A percentile compares a stretch with the other conserved stretches of the same genome.
Evolutionary conservation across 257 asterid genomes (phyloP).

Genomic region (Henckelia pumila): DNA sequence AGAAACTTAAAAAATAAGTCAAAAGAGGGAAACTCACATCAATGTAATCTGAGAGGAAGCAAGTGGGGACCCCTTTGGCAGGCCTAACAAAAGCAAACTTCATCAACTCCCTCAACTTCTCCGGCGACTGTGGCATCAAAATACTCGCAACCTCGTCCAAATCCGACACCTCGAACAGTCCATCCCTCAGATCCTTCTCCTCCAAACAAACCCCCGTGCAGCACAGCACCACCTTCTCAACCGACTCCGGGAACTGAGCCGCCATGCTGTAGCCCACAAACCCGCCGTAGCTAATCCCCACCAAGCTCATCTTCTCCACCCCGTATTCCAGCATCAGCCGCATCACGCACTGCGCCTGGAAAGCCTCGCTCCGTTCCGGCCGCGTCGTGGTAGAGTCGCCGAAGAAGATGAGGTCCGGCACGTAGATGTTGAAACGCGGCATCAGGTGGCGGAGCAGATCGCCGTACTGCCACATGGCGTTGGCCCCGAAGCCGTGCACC

Average conservation of each 20-base stretch:
- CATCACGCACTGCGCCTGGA: slow-evolving; percentile 81
- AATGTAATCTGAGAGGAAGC: slow-evolving; percentile 79
- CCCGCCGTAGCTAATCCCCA: slow-evolving; percentile 92
- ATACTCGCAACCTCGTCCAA: slow-evolving; percentile 73
- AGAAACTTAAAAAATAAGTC: no score
- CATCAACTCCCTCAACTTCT: slow-evolving; percentile 68
- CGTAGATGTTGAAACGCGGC: slow-evolving; percentile 82
- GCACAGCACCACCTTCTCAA: slow-evolving; percentile 76
- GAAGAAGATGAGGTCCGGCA: slow-evolving; percentile 87
- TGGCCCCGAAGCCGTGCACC: slow-evolving; percentile 94
- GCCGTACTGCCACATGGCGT: slow-evolving; percentile 99
- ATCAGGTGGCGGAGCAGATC: slow-evolving; percentile 70
- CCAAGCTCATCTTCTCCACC: slow-evolving; percentile 50
- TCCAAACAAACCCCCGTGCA: slow-evolving; percentile 85
- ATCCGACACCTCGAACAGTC: slow-evolving; percentile 68
- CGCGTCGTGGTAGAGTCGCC: slow-evolving; percentile 66
- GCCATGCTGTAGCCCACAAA: slow-evolving; percentile 83
- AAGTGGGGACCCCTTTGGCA: slow-evolving; percentile 63
- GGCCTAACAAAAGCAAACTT: slow-evolving; percentile 68
- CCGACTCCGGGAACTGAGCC: slow-evolving; percentile 65
- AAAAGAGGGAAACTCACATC: slow-evolving; percentile 37
- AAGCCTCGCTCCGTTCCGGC: slow-evolving; percentile 69
- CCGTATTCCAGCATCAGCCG: slow-evolving; percentile 59
- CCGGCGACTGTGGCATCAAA: slow-evolving; percentile 86
- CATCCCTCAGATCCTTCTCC: slow-evolving; percentile 71